These are phyloP conservation scores for Salix purpurea DNA, from an alignment of 345 rosid species.

Conservation along the genomic window DNA sequence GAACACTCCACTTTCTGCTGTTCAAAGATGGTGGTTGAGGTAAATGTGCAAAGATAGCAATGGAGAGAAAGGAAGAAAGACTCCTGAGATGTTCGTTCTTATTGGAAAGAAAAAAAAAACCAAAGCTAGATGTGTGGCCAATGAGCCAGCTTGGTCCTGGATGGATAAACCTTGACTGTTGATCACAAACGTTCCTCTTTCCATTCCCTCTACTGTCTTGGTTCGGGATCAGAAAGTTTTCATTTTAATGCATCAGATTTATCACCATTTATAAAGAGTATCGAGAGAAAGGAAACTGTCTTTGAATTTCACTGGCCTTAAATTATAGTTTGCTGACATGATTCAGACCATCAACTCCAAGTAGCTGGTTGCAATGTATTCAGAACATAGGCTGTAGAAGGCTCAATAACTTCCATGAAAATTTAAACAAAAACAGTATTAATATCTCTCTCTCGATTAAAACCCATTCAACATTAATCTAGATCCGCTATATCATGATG, in stretches of 20 bases:
- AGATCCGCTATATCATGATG: too few species aligned
- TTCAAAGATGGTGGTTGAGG: constrained; percentile 92
- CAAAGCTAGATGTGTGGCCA: not conserved
- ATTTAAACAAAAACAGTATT: too few species aligned
- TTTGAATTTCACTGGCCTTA: not conserved
- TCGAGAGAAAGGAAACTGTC: not conserved
- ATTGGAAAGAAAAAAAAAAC: not conserved
- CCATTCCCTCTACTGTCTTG: not conserved
- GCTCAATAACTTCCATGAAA: too few species aligned
- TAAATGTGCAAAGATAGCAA: constrained; percentile 18
- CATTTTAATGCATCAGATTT: too few species aligned
- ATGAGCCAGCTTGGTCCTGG: not conserved
- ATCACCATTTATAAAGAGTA: too few species aligned
- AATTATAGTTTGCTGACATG: not conserved
- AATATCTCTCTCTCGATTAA: too few species aligned
- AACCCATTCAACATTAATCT: too few species aligned
- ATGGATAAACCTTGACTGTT: not conserved
- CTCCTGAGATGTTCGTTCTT: not conserved
- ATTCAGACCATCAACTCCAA: too few species aligned
- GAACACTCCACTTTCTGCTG: constrained; percentile 55
- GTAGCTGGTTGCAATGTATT: too few species aligned
- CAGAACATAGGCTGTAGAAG: too few species aligned
- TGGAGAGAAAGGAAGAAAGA: not conserved
- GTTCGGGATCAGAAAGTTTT: too few species aligned
- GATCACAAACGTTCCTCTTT: not conserved